A percentile compares a stretch with the other conserved stretches of the same genome.
Evolutionary conservation across 768 basidiomycete species (phyloP).

Genomic region (Suillus cothurnatus): DNA sequence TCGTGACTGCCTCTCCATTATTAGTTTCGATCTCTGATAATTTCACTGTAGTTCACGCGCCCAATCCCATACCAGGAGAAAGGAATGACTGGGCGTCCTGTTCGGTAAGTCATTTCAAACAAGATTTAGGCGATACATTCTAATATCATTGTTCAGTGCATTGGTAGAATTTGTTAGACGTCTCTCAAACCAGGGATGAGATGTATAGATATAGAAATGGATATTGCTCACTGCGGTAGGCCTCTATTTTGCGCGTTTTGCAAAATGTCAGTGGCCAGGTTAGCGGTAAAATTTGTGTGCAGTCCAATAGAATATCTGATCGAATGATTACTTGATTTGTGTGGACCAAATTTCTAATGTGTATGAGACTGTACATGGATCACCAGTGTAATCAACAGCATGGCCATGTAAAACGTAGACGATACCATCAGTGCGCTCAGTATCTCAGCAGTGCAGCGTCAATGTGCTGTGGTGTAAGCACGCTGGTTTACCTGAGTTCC

Average conservation of each 20-base stretch:
- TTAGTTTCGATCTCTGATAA: conserved; percentile 3
- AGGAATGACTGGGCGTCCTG: conserved; percentile 82
- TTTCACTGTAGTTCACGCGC: conserved; percentile 45
- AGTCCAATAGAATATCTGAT: neutral
- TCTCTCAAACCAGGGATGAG: conserved; percentile 14
- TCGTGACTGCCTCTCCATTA: neutral
- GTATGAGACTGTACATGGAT: neutral
- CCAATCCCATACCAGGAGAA: conserved; percentile 64
- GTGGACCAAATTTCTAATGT: neutral
- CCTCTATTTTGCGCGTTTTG: neutral
- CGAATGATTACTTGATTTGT: neutral
- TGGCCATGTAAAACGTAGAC: neutral
- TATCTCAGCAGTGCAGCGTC: neutral
- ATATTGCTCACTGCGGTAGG: neutral
- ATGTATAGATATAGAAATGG: neutral
- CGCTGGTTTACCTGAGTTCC: too few relatives aligned
- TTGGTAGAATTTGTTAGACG: conserved; percentile 36
- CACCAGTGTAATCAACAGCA: neutral
- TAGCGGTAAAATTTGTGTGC: neutral
- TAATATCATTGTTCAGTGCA: conserved; percentile 25
- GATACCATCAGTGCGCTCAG: neutral
- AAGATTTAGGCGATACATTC: neutral
- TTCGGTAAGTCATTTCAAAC: conserved; percentile 51
- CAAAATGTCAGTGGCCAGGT: neutral
- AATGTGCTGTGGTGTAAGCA: neutral